Percentiles rank a stretch among this genome's conserved stretches.
phyloP scores from a whole-genome alignment of 345 rosid species.

The Salix viminalis region DNA sequence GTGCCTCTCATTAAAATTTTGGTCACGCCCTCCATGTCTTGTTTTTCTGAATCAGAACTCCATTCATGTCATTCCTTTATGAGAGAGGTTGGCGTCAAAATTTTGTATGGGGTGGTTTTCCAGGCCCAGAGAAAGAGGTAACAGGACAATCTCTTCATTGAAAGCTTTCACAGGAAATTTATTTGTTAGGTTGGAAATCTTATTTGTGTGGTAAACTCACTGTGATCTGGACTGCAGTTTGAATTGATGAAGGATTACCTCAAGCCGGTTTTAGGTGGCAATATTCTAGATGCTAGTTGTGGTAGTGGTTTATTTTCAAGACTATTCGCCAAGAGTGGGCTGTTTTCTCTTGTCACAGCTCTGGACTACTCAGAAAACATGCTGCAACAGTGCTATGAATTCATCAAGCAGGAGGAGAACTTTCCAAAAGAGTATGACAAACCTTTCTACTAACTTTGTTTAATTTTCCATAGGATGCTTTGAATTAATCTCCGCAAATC shows the following conservation, averaged over 20 bases:
- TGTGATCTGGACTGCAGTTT: constrained; percentile 42
- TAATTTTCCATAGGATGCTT: not conserved
- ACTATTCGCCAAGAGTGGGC: constrained; percentile 60
- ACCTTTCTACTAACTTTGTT: not conserved
- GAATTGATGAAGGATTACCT: constrained; percentile 70
- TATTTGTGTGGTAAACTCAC: constrained; percentile 4
- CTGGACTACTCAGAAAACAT: constrained; percentile 91
- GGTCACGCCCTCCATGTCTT: not conserved
- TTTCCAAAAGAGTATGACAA: constrained; percentile 63
- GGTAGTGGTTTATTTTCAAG: constrained; percentile 86
- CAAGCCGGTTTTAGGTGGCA: constrained; percentile 74
- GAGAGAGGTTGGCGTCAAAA: constrained; percentile 98
- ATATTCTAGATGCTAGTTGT: constrained; percentile 82
- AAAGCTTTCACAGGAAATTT: not conserved
- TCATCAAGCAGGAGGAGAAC: constrained; percentile 51
- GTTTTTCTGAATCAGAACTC: constrained; percentile 42
- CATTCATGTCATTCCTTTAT: constrained; percentile 65
- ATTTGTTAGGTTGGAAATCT: not conserved
- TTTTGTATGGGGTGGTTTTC: constrained; percentile 69
- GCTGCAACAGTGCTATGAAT: constrained; percentile 71
- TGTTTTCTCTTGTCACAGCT: constrained; percentile 70
- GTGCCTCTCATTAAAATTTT: not conserved
- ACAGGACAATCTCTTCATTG: not conserved
- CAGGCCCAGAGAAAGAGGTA: constrained; percentile 90
- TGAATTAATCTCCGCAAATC: not conserved